A percentile compares a stretch with the other conserved stretches of the same genome.
Evolutionary conservation across 768 basidiomycete genomes (phyloP).

Genomic region (Collybia mongolica): DNA sequence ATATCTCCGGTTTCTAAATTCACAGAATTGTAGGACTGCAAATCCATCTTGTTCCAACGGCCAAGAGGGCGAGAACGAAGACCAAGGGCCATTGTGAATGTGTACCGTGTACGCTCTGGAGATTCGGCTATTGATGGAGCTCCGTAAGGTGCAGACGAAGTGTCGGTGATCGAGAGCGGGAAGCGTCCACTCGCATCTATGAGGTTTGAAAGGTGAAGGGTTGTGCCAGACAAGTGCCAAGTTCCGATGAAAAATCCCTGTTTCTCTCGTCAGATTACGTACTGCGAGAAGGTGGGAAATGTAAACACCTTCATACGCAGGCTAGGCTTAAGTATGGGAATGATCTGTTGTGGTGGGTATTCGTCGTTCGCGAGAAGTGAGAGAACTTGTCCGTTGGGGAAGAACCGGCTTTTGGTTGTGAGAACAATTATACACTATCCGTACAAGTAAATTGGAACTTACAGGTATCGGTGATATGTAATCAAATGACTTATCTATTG

Average conservation of each 20-base stretch:
- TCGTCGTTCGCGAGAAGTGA: slow-evolving; percentile 86
- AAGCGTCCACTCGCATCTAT: slow-evolving; percentile 51
- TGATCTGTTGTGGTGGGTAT: slow-evolving; percentile 62
- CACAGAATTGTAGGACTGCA: slow-evolving; percentile 72
- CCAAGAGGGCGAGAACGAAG: slow-evolving; percentile 80
- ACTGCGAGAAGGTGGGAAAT: neutral
- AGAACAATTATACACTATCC: neutral
- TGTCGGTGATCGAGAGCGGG: slow-evolving; percentile 16
- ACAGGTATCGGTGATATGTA: slow-evolving; percentile 93
- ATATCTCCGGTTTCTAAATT: slow-evolving; percentile 75
- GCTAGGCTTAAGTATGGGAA: slow-evolving; percentile 73
- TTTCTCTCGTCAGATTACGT: neutral
- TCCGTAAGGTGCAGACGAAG: slow-evolving; percentile 1
- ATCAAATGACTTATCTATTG: slow-evolving; percentile 77
- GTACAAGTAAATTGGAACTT: slow-evolving; percentile 20
- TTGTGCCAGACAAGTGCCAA: slow-evolving; percentile 68
- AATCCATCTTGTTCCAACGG: slow-evolving; percentile 80
- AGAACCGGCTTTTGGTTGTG: slow-evolving; percentile 64
- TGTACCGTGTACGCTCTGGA: slow-evolving; percentile 44
- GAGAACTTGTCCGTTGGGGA: slow-evolving; percentile 82
- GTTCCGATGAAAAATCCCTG: slow-evolving; percentile 73
- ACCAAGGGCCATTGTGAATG: slow-evolving; percentile 71
- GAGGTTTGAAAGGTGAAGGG: slow-evolving; percentile 62
- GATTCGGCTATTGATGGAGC: slow-evolving; percentile 9
- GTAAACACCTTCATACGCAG: slow-evolving; percentile 70